phyloP scores from a whole-genome alignment of 805 yeast genomes.

The Sugiyamaella lignohabitans region DNA sequence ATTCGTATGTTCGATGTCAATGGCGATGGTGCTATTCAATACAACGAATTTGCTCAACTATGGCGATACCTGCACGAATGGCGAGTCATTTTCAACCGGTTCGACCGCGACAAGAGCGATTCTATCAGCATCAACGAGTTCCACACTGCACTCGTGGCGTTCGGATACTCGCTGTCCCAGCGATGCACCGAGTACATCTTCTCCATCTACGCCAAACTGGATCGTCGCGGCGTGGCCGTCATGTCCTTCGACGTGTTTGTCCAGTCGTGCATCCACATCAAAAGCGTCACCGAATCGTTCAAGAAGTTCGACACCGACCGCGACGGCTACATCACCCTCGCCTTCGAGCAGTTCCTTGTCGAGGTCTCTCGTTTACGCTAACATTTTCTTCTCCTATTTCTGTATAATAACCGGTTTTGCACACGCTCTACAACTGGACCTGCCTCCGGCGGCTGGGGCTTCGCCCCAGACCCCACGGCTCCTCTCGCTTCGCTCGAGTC shows the following conservation, averaged over 20 bases:
- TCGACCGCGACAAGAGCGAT: conserved; percentile 53
- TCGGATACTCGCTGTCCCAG: conserved; percentile 57
- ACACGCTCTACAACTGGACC: too few species aligned
- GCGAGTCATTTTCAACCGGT: conserved; percentile 55
- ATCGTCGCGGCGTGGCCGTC: conserved; percentile 27
- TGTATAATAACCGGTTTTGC: too few species aligned
- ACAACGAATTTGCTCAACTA: conserved; percentile 56
- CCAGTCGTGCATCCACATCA: conserved; percentile 68
- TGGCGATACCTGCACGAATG: conserved; percentile 67
- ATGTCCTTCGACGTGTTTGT: conserved; percentile 77
- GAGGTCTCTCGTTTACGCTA: conserved; percentile 30
- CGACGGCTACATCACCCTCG: conserved; percentile 45
- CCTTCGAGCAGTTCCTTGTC: conserved; percentile 34
- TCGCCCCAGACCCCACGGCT: too few species aligned
- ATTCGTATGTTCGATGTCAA: conserved; percentile 54
- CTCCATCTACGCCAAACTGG: conserved; percentile 43
- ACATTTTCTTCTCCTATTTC: not conserved
- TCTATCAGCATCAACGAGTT: conserved; percentile 62
- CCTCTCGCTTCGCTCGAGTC: too few species aligned
- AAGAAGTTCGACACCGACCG: conserved; percentile 69
- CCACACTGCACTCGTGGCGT: conserved; percentile 52
- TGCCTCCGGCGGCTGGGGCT: too few species aligned
- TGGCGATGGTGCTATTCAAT: conserved; percentile 40
- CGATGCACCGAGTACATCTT: conserved; percentile 54
- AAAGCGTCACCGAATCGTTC: conserved; percentile 71